Conservation (phyloP, 1,139 yeast species). For the Pichia norvegensis region DNA sequence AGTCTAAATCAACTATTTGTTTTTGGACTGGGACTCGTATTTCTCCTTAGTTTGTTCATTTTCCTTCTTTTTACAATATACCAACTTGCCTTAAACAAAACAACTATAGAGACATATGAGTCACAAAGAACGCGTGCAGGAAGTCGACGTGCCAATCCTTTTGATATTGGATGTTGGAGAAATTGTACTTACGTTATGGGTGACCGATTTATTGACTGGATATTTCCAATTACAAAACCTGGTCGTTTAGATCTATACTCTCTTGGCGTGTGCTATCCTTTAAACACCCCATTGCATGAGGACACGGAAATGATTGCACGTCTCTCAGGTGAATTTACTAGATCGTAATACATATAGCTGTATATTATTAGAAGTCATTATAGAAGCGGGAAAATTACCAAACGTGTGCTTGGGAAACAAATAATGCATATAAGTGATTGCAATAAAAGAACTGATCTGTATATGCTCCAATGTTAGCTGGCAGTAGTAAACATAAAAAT, state of each 20-base stretch:
- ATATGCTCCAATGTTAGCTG: no score
- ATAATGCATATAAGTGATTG: no score
- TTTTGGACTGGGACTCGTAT: constrained; percentile 52
- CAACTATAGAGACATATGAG: constrained; percentile 80
- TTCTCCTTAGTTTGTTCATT: constrained; percentile 50
- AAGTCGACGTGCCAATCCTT: constrained; percentile 43
- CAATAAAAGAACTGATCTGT: no score
- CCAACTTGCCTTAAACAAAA: constrained; percentile 52
- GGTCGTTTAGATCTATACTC: constrained; percentile 6
- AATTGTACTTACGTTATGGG: constrained; percentile 81
- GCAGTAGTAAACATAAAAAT: no score
- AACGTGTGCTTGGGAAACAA: no score
- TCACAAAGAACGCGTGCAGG: constrained; percentile 42
- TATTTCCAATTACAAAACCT: constrained; percentile 46
- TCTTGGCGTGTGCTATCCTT: constrained; percentile 17
- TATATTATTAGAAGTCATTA: no score
- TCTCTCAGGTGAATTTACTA: not conserved
- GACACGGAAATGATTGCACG: not conserved
- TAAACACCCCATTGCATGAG: not conserved
- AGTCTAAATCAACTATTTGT: constrained; percentile 55
- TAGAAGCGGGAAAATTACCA: no score
- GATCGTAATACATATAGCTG: not conserved
- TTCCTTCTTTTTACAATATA: constrained; percentile 58
- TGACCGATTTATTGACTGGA: constrained; percentile 51
- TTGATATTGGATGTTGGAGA: constrained; percentile 54